Evolutionary conservation across 2,329 filamentous ascomycete species (phyloP), one percentile per base, ranked within the genome.

Genomic region (Periconia sp.): DNA sequence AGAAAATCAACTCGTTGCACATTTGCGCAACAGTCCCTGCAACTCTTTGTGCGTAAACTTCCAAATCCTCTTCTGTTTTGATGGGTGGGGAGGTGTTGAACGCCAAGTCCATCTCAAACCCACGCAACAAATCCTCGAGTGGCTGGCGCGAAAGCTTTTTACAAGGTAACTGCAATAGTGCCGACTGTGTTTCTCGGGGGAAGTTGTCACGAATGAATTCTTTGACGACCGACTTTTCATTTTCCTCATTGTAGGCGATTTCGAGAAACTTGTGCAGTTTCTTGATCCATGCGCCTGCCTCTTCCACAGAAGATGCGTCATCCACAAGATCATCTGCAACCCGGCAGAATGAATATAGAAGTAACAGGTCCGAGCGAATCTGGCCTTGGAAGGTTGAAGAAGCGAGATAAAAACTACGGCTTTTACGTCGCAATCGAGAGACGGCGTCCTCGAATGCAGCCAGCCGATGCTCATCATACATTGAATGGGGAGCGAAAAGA

Each of bases 291-390:
- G 73, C 61, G 23, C 74, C 72, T 6, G 86, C 85, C 59, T 86
- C 82, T 0, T 75, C 64, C 1, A 76, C 66, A 1, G 77, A 78
- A 1, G 73, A 61, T 0, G 88, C 82, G 54, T 90, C 82, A 60
- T 91, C 88, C 9, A 91, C 82, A 5, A 91, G 76, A 62, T 91
- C 88, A 66, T 91, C 89, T 1, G 87, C 87, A 10, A 90, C 82
- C 11, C 88, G 81, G 61, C 88, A 91, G 66, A 90, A 91, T 0
- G 87, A 88, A 65, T 91, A 91, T 74, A 91, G 73, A 1, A 89
- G 72, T 23, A 89, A 80, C 13, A 91, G 68, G 59, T 91, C 88
- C 30, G 87, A 85, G 6, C 88, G 81, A 8, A 91, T 74, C 20
- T 85, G 81, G 1, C 87, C 87, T 40, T 84, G 80, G 58, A 92